Evolutionary conservation across 2,329 filamentous ascomycete genomes (phyloP).

Genomic region (Cladosporium sp.): DNA sequence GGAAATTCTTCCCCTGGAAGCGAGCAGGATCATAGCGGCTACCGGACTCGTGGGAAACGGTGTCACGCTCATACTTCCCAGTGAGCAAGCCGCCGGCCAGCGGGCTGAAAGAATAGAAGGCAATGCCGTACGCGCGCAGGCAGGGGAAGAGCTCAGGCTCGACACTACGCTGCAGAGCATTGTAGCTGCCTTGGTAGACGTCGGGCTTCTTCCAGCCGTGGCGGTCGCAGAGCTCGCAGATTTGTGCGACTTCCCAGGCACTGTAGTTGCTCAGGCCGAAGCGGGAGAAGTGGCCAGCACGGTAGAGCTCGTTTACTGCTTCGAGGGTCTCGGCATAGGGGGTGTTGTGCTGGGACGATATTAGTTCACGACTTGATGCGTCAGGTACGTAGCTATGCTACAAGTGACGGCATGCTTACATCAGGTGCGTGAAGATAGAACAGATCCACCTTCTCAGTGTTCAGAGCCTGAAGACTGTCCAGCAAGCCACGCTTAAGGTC

Average conservation of each 20-base stretch:
- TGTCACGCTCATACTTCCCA: conserved; percentile 65
- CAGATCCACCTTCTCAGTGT: conserved; percentile 71
- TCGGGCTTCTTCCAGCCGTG: conserved; percentile 77
- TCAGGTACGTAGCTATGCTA: neutral
- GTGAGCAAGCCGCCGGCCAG: conserved; percentile 75
- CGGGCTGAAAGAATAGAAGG: conserved; percentile 77
- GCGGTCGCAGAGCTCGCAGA: conserved; percentile 72
- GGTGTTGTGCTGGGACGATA: conserved; percentile 36
- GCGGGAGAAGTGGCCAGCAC: conserved; percentile 76
- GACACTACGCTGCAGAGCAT: conserved; percentile 57
- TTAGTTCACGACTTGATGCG: neutral
- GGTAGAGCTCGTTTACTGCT: conserved; percentile 74
- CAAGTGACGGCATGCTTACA: neutral
- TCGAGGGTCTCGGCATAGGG: conserved; percentile 77
- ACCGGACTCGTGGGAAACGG: conserved; percentile 60
- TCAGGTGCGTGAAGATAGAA: conserved; percentile 71
- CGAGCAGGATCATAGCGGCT: conserved; percentile 65
- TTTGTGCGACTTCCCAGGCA: conserved; percentile 80
- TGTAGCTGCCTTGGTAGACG: conserved; percentile 73
- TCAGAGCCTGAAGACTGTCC: conserved; percentile 67
- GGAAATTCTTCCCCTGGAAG: conserved; percentile 56
- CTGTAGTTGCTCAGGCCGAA: conserved; percentile 81
- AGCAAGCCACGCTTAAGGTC: conserved; percentile 51
- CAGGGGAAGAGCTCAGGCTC: conserved; percentile 73
- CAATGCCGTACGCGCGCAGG: conserved; percentile 66